These are phyloP conservation scores for Apiospora hydei DNA, from an alignment of 2,329 filamentous ascomycete species.

Conservation along the genomic window DNA sequence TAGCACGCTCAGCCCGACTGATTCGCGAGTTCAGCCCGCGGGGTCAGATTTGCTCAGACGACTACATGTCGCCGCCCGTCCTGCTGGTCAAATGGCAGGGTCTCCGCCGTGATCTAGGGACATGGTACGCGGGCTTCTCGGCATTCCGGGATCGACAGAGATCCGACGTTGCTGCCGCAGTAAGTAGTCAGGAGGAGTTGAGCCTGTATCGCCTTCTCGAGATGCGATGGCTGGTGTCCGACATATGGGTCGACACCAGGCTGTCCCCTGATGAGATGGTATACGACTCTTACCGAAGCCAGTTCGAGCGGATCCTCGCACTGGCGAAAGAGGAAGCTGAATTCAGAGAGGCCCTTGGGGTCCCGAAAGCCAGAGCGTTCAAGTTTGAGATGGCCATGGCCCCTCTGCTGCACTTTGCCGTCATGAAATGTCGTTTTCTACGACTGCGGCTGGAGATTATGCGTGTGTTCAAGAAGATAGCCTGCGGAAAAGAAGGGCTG, in stretches of 20 bases:
- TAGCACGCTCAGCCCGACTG: neutral
- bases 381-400: conserved; percentile 30
- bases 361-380: conserved; percentile 9
- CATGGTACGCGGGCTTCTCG: conserved; percentile 26
- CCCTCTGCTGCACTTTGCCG: conserved; percentile 32
- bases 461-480: conserved; percentile 23
- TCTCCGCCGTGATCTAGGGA: conserved; percentile 25
- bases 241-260: conserved; percentile 30
- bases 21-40: neutral
- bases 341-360: neutral
- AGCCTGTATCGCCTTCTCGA: conserved; percentile 26
- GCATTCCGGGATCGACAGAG: neutral
- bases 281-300: conserved; percentile 26
- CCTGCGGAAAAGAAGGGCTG: conserved; percentile 26
- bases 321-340: conserved; percentile 28
- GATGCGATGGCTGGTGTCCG: conserved; percentile 32
- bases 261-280: conserved; percentile 27
- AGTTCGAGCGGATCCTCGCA: conserved; percentile 29
- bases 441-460: conserved; percentile 28
- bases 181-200: neutral
- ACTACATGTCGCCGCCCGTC: neutral
- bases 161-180: no score
- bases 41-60: neutral
- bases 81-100: conserved; percentile 15
- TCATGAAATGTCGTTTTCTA: conserved; percentile 33